Evolutionary conservation across 1,284 basidiomycete species (phyloP).

Genomic region (Cerrena zonata): DNA sequence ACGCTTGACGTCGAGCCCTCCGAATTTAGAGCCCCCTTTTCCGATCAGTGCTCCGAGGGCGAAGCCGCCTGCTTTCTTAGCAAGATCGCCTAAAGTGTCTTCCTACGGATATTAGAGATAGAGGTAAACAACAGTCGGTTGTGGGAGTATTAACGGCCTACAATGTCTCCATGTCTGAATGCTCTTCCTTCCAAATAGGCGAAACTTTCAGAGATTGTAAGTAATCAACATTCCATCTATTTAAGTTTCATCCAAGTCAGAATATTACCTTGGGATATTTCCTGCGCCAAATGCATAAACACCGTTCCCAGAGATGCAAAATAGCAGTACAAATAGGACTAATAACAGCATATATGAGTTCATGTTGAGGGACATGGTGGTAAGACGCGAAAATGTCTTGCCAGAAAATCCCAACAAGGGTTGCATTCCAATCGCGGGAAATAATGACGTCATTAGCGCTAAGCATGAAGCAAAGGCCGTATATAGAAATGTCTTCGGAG

Average conservation of each 20-base stretch:
- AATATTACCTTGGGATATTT: slow-evolving; percentile 63
- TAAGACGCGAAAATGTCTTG: not conserved
- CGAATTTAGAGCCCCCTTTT: slow-evolving; percentile 65
- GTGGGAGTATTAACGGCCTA: slow-evolving; percentile 30
- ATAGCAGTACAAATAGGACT: slow-evolving; percentile 47
- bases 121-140: slow-evolving; percentile 1
- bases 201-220: slow-evolving; percentile 38
- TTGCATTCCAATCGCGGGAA: no score
- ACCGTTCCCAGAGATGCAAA: slow-evolving; percentile 52
- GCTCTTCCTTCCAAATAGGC: slow-evolving; percentile 74
- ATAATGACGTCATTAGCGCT: no score
- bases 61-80: slow-evolving; percentile 60
- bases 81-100: slow-evolving; percentile 58
- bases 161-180: slow-evolving; percentile 83
- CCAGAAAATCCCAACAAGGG: no score
- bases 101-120: slow-evolving; percentile 40
- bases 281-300: slow-evolving; percentile 73
- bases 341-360: slow-evolving; percentile 36
- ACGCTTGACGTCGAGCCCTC: slow-evolving; percentile 66
- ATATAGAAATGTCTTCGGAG: no score
- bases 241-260: not conserved
- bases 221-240: slow-evolving; percentile 6
- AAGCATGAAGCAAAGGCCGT: no score
- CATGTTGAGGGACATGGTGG: slow-evolving; percentile 16
- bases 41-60: slow-evolving; percentile 56